Base-by-base conservation (phyloP, 495 filamentous ascomycete genomes). In the Talaromyces wortmannii region DNA sequence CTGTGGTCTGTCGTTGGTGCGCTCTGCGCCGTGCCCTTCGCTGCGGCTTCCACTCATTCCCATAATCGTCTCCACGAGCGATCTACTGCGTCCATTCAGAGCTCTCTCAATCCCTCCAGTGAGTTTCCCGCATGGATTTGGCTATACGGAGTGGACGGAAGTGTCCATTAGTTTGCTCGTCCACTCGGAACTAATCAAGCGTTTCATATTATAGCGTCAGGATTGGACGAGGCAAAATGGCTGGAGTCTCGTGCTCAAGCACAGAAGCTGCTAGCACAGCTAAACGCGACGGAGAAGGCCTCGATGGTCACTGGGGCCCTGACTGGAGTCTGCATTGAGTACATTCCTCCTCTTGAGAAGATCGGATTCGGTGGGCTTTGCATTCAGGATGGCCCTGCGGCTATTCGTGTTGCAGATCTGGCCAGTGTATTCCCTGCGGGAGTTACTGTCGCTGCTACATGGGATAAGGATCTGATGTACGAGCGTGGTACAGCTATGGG, bases 401-500 rank as follows among this genome's bases (percentile, higher is more conserved):
- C 76, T 31, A 59, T 82, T 16, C 69, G 76, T 6, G 72, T 71
- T 3, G 66, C 73, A 4, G 69, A 77, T 31, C 63, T 69, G 13
- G 74, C 69, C 12, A 80, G 73, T 6, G 76, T 72, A 11, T 81
- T 80, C 54, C 70, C 79, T 0, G 78, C 77, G 7, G 80, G 79
- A 29, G 66, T 82, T 40, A 72, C 76, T 23, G 65, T 73, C 11
- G 78, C 74, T 3, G 67, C 77, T 23, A 48, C 31, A 45, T 44
- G 63, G 58, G 5, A 68, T 33, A 33, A 1, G 5, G 48, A 50
- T 15, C 7, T 89, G 16, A 76, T 88, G 29, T 82, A 85, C 58
- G 67, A 69, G n/a, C 77, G 82, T 29, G 84, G 78, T 13, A 58
- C 50, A 11, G 75, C 73, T 5, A 61, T 84, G 46, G 84, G 76